Conservation (phyloP, 176 grass and related monocot genomes). For the Oryza longistaminata region DNA sequence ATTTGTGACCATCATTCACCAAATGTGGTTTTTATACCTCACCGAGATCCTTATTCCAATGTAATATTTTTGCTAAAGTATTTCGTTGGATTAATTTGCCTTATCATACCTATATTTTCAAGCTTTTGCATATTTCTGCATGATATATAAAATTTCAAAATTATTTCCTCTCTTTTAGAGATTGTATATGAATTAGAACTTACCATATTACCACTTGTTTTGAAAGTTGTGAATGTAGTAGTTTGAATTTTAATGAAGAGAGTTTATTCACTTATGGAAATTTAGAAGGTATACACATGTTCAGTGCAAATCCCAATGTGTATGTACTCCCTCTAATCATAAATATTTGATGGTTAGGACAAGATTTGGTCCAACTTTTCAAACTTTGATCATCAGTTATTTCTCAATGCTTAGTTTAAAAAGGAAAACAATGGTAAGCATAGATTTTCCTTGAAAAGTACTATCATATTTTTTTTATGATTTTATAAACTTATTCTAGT, state of each 20-base stretch:
- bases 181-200: constrained; percentile 3
- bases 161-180: background rate
- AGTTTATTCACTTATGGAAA: constrained; percentile 14
- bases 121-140: background rate
- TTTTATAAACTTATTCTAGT: background rate
- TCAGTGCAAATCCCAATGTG: background rate
- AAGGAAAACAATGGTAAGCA: background rate
- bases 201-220: constrained; percentile 7
- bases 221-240: background rate
- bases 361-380: no score
- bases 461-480: background rate
- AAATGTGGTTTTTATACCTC: background rate
- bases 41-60: background rate
- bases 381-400: background rate
- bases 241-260: background rate
- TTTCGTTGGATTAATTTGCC: background rate
- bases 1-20: background rate
- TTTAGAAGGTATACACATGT: background rate
- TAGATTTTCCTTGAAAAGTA: background rate
- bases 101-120: background rate
- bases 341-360: no score
- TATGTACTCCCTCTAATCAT: background rate
- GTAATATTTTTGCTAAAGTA: background rate
- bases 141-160: background rate
- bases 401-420: background rate